Evolutionary conservation across 2,329 filamentous ascomycete species (phyloP).

Genomic region (Plectosphaerella plurivora): DNA sequence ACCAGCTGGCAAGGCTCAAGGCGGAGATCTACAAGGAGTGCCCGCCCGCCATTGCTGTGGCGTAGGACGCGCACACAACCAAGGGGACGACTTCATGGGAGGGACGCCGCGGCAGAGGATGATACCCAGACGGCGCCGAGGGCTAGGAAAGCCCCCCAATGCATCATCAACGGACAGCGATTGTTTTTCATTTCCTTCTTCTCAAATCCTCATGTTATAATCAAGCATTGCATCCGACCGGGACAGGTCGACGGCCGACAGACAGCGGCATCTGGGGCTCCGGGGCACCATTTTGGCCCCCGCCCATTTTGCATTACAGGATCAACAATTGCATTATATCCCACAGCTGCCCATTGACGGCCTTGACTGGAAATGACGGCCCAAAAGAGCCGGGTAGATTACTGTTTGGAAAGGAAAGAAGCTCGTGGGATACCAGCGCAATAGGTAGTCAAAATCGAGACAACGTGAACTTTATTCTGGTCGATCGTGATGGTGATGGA

Average conservation of each 20-base stretch:
- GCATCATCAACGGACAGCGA: not conserved
- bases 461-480: not conserved
- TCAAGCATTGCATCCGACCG: not conserved
- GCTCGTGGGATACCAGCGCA: not conserved
- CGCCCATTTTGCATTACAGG: not conserved
- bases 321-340: too few species aligned
- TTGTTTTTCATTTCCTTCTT: not conserved
- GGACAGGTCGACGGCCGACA: not conserved
- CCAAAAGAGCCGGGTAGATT: too few species aligned
- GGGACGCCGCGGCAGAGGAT: too few species aligned
- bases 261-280: not conserved
- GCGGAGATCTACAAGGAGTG: slow-evolving; percentile 49
- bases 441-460: not conserved
- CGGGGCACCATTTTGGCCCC: not conserved
- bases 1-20: slow-evolving; percentile 53
- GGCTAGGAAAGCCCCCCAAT: too few species aligned
- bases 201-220: not conserved
- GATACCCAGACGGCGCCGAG: too few species aligned
- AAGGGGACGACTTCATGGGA: not conserved
- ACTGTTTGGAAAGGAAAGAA: too few species aligned
- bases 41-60: slow-evolving; percentile 19
- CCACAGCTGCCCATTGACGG: too few species aligned
- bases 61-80: slow-evolving; percentile 1
- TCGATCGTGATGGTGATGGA: not conserved
- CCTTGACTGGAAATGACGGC: too few species aligned